Evolutionary conservation across 768 basidiomycete species (phyloP).

Genomic region (Panellus pusillus): DNA sequence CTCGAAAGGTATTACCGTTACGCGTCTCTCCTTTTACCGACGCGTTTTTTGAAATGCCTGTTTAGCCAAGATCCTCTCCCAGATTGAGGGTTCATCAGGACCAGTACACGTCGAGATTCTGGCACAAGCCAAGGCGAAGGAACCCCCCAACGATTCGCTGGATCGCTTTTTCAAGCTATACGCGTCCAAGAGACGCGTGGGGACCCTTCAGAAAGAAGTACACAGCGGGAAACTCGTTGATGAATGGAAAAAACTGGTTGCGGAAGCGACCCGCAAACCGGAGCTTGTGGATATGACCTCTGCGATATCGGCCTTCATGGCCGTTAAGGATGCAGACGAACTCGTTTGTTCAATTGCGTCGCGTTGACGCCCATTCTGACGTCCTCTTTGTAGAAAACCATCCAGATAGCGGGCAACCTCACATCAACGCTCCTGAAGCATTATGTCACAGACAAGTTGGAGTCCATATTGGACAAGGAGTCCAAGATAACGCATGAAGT

Average conservation of each 20-base stretch:
- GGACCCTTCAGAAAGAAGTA: slow-evolving; percentile 77
- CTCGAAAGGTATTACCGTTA: slow-evolving; percentile 70
- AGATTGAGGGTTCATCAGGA: slow-evolving; percentile 60
- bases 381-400: slow-evolving; percentile 59
- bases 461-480: slow-evolving; percentile 89
- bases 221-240: slow-evolving; percentile 82
- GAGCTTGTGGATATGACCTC: slow-evolving; percentile 78
- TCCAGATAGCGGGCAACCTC: slow-evolving; percentile 70
- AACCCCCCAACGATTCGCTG: slow-evolving; percentile 71
- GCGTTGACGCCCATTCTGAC: slow-evolving; percentile 11
- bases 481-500: slow-evolving; percentile 88
- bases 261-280: slow-evolving; percentile 56
- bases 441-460: slow-evolving; percentile 85
- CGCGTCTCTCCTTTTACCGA: slow-evolving; percentile 9
- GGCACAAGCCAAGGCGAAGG: slow-evolving; percentile 78
- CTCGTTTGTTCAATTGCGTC: slow-evolving; percentile 51
- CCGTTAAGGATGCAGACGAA: slow-evolving; percentile 90
- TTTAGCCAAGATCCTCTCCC: slow-evolving; percentile 82
- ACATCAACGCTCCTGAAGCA: slow-evolving; percentile 85
- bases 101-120: slow-evolving; percentile 73
- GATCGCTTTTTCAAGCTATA: slow-evolving; percentile 66
- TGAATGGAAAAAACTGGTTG: slow-evolving; percentile 78
- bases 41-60: slow-evolving; percentile 4
- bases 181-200: slow-evolving; percentile 64
- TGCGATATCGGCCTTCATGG: slow-evolving; percentile 76